These are phyloP conservation scores for Paecilomyces formosus DNA, from an alignment of 2,329 filamentous ascomycete species.

Conservation along the genomic window DNA sequence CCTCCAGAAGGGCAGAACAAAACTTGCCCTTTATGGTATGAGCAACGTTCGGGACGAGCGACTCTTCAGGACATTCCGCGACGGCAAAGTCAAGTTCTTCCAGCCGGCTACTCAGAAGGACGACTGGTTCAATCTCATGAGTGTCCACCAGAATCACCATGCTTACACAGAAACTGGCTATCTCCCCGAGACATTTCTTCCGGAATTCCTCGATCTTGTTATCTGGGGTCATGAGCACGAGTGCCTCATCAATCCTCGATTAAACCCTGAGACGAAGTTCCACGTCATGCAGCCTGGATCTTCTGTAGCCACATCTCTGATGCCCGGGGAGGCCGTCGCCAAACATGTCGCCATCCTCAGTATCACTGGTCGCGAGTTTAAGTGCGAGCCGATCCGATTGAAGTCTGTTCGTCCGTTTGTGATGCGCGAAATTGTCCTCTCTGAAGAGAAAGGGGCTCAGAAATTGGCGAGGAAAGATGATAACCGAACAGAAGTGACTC, in stretches of 20 bases:
- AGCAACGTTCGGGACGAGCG: conserved; percentile 96
- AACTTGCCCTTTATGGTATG: conserved; percentile 85
- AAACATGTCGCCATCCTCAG: conserved; percentile 87
- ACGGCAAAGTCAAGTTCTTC: conserved; percentile 91
- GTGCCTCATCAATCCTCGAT: conserved; percentile 75
- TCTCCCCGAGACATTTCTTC: conserved; percentile 85
- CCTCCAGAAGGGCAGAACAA: conserved; percentile 87
- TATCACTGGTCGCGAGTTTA: conserved; percentile 75
- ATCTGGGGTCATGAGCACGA: conserved; percentile 98
- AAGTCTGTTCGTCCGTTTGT: conserved; percentile 89
- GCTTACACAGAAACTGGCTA: conserved; percentile 90
- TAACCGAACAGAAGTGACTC: conserved; percentile 73
- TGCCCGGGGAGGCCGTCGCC: conserved; percentile 78
- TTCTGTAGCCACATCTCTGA: conserved; percentile 86
- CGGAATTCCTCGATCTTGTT: conserved; percentile 82
- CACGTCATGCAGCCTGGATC: conserved; percentile 97
- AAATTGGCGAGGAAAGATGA: conserved; percentile 73
- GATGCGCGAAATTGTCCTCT: conserved; percentile 71
- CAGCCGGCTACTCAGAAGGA: conserved; percentile 68
- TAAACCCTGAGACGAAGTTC: conserved; percentile 83
- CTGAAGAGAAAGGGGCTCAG: conserved; percentile 68
- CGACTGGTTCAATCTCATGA: conserved; percentile 95
- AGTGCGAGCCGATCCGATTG: conserved; percentile 69
- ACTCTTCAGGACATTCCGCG: conserved; percentile 85
- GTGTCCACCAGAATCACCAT: conserved; percentile 93